Evolutionary conservation across 2,329 filamentous ascomycete genomes (phyloP), one percentile per base, ranked within the genome.

Genomic region (Gaeumannomyces sp.): DNA sequence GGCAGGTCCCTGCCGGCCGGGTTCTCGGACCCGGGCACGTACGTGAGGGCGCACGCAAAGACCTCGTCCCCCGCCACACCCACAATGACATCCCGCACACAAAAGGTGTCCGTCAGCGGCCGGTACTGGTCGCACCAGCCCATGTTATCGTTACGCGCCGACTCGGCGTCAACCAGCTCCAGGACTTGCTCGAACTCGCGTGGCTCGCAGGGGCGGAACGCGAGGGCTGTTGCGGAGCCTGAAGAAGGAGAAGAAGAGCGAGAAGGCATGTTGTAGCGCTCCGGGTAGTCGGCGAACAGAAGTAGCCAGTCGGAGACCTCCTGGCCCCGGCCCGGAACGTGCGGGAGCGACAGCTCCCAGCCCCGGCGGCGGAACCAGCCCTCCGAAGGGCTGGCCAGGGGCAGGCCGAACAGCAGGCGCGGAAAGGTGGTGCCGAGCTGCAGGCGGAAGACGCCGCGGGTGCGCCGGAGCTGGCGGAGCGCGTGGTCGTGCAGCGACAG

Each of bases 91-190:
- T 87, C 83, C 60, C 77, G 76, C 56, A 85, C 75, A 67, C 81
- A 75, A 62, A 76, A 76, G 10, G 80, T 79, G 67, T 81, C 78
- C 59, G 78, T 78, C 13, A 85, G 75, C 67, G 77, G 79, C 64
- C 78, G 79, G 68, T 87, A 88, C 69, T 86, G 83, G 69, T 87
- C 84, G 68, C 82, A 86, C 83, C 84, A 86, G 59, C 84, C 84
- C 68, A 85, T 80, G 59, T 79, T 77, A 45, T 78, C 76, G 66
- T 82, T 80, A 61, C 75, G 76, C 13, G 73, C 72, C 0, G 80
- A 81, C 64, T 82, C 80, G 62, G 74, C 76, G 64, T 80, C 79
- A 13, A 84, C 82, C 68, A 86, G 78, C 2, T 78, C 77, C 61
- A 84, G 70, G 2, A 86, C 80, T 33, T 71, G 68, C 53, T 78